Conservation (phyloP, 2,329 filamentous ascomycete genomes). For the Lachnellula cervina region DNA sequence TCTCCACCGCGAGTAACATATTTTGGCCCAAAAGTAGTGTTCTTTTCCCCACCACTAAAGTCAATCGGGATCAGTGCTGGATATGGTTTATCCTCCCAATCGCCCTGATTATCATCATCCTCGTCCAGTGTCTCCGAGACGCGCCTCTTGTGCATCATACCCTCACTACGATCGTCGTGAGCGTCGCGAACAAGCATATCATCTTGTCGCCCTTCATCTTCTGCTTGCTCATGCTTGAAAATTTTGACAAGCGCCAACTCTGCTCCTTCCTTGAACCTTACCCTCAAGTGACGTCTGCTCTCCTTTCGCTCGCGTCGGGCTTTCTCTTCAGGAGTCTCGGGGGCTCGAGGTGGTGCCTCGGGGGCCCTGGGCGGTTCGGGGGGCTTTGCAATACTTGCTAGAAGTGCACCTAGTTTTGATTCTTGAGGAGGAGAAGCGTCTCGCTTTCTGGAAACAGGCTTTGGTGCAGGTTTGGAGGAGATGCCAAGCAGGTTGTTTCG, state of each 20-base stretch:
- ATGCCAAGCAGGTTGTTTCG: slow-evolving; percentile 29
- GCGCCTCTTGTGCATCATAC: slow-evolving; percentile 60
- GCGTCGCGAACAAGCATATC: slow-evolving; percentile 65
- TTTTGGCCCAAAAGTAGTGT: slow-evolving; percentile 41
- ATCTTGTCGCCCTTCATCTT: slow-evolving; percentile 62
- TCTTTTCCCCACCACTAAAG: slow-evolving; percentile 33
- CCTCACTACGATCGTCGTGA: slow-evolving; percentile 67
- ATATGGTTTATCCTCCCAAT: slow-evolving; percentile 48
- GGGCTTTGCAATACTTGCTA: slow-evolving; percentile 31
- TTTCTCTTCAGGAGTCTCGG: slow-evolving; percentile 65
- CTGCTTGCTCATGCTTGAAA: slow-evolving; percentile 67
- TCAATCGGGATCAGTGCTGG: slow-evolving; percentile 43
- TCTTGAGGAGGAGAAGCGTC: slow-evolving; percentile 29
- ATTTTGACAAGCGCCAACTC: slow-evolving; percentile 62
- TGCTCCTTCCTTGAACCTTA: slow-evolving; percentile 64
- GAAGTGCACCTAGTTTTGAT: slow-evolving; percentile 30
- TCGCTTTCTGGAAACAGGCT: slow-evolving; percentile 33
- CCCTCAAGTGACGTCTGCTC: slow-evolving; percentile 62
- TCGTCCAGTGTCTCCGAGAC: slow-evolving; percentile 47
- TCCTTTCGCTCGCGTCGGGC: slow-evolving; percentile 68
- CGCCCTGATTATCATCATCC: slow-evolving; percentile 37
- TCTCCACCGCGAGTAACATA: slow-evolving; percentile 52
- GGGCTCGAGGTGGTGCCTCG: slow-evolving; percentile 24
- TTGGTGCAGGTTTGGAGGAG: slow-evolving; percentile 20
- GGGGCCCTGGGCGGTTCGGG: slow-evolving; percentile 29